phyloP scores from a whole-genome alignment of 257 asterid species.

The Parsonsia alboflavescens region DNA sequence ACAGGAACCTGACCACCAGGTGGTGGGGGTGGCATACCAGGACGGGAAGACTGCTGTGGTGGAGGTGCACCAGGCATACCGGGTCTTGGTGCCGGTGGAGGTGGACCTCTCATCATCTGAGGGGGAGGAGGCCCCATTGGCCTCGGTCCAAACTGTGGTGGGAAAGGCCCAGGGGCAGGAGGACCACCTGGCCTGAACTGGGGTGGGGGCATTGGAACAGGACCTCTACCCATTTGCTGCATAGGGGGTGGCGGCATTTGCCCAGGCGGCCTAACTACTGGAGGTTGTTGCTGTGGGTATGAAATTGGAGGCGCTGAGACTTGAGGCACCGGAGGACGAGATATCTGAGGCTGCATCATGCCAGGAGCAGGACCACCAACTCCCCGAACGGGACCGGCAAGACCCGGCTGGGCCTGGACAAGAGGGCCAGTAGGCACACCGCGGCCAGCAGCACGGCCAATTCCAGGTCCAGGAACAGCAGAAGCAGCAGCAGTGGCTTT shows the following conservation, averaged over 20 bases:
- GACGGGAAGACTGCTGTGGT: constrained; percentile 62
- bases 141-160: constrained; percentile 78
- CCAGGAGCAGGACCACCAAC: constrained; percentile 95
- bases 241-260: constrained; percentile 54
- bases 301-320: constrained; percentile 60
- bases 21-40: constrained; percentile 71
- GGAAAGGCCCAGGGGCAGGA: constrained; percentile 33
- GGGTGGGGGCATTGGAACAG: constrained; percentile 42
- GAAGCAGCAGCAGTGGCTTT: constrained; percentile 47
- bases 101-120: constrained; percentile 79
- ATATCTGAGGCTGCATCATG: constrained; percentile 97
- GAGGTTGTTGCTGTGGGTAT: constrained; percentile 55
- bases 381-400: constrained; percentile 84
- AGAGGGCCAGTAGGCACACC: constrained; percentile 67
- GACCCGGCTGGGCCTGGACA: constrained; percentile 79
- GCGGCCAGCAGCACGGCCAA: constrained; percentile 92
- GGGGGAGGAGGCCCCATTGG: constrained; percentile 75
- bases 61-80: constrained; percentile 80
- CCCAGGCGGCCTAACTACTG: constrained; percentile 51
- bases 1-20: constrained; percentile 62
- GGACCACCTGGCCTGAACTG: constrained; percentile 37
- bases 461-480: constrained; percentile 65
- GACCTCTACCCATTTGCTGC: constrained; percentile 54
- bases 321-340: constrained; percentile 68
- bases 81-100: constrained; percentile 78